Base-by-base conservation (phyloP, 1,284 basidiomycete genomes). In the Inonotus obliquus region DNA sequence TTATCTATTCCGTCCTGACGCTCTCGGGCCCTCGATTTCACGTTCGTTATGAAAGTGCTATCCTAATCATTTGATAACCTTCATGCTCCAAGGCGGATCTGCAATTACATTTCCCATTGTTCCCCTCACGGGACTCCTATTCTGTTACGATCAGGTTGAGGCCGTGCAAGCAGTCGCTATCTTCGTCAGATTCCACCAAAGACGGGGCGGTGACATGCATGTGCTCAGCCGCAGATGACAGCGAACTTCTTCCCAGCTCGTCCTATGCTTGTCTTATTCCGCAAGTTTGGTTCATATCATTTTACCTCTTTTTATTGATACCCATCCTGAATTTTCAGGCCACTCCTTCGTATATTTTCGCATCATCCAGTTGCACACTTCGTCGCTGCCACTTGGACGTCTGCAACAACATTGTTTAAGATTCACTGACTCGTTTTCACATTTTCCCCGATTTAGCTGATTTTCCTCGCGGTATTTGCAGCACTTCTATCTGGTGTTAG, bases 71-170 rank as follows among this genome's bases (percentile, higher is more conserved):
- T 32, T 52, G 51, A 52, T 52, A 52, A 52, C 51, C 51, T 52
- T 52, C 32, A 32, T 29, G 19, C 54, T 13, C 41, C 29, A 35
- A 21, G 5, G 41, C 21, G 54, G 54, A 55, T 55, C 54, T 55
- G 54, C 38, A 41, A 39, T 55, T 55, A 17, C 54, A 19, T 39
- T 41, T 55, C 35, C 54, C 54, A 55, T 41, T 55, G 37, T 55
- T 55, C 17, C 23, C 37, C 37, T 41, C 27, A 38, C 35, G 23
- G 37, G 10, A 41, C 27, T 55, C 37, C 32, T 32, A 35, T 39
- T n/a, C 52, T 38, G n/a, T 54, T 27, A 32, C 32, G 32, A 32
- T 32, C 32, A n/a, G 17, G 6, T 11, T 1, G n/a, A 11, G n/a
- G 5, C 11, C 38, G 38, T n/a, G 14, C 53, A 21, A n/a, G 32